Percentiles rank a stretch among this genome's conserved stretches.
These are phyloP conservation scores for Earliella scabrosa DNA, from an alignment of 1,284 basidiomycete genomes.

Conservation along the genomic window DNA sequence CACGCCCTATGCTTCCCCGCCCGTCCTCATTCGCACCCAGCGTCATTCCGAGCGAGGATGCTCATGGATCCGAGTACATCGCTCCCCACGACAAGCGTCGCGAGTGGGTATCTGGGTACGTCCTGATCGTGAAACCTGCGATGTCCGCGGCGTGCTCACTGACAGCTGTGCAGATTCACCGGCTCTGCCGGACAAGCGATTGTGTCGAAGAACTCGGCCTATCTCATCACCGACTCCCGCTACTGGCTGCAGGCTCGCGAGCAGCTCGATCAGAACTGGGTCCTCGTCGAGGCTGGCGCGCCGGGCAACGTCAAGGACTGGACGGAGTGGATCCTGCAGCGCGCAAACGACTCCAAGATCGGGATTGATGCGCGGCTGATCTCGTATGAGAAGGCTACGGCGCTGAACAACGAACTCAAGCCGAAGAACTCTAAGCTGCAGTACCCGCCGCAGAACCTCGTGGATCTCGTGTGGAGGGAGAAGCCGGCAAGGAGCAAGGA, in stretches of 20 bases:
- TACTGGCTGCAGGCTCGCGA: conserved; percentile 88
- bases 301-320: conserved; percentile 68
- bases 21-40: conserved; percentile 38
- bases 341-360: conserved; percentile 61
- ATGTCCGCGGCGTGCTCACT: not conserved
- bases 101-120: conserved; percentile 83
- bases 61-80: conserved; percentile 90
- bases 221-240: conserved; percentile 85
- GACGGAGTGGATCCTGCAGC: conserved; percentile 76
- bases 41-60: conserved; percentile 83
- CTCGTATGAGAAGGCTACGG: conserved; percentile 71
- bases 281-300: conserved; percentile 69
- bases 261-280: conserved; percentile 83
- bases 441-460: conserved; percentile 79
- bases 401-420: conserved; percentile 60
- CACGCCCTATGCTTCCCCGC: conserved; percentile 3
- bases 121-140: conserved; percentile 7
- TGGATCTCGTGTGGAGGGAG: conserved; percentile 85
- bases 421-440: conserved; percentile 62
- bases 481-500: conserved; percentile 72
- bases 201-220: conserved; percentile 66
- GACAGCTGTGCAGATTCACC: conserved; percentile 73
- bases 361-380: conserved; percentile 92
- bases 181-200: conserved; percentile 88
- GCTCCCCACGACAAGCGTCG: conserved; percentile 81